Conservation (phyloP, 2,329 filamentous ascomycete species). For the Neofusicoccum parvum region DNA sequence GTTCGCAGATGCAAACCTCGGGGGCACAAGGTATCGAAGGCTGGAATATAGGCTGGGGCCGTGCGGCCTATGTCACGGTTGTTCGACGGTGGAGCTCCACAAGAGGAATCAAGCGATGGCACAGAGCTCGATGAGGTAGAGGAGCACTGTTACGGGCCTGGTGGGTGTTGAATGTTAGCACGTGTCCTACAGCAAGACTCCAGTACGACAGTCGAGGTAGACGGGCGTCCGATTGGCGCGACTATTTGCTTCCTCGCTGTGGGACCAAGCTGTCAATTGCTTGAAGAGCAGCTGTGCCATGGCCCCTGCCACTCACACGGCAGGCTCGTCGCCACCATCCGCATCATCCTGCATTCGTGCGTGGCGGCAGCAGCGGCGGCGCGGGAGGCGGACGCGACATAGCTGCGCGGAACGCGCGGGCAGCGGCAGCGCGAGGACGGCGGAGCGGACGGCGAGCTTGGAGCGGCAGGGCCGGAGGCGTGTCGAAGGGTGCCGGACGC, state of each 20-base stretch:
- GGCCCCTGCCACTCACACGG: constrained; percentile 2
- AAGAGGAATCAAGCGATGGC: constrained; percentile 33
- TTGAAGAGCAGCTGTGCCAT: constrained; percentile 30
- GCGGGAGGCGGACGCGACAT: constrained; percentile 18
- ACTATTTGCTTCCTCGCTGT: constrained; percentile 34
- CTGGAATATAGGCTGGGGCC: constrained; percentile 2
- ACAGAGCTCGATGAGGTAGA: constrained; percentile 29
- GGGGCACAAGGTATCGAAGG: constrained; percentile 11
- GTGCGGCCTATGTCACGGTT: neutral
- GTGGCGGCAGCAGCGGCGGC: constrained; percentile 3
- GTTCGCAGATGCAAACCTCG: constrained; percentile 31
- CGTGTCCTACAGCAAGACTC: constrained; percentile 30
- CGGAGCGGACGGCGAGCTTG: neutral
- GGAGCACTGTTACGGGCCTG: constrained; percentile 24
- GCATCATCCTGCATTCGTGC: neutral
- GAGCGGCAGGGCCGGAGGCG: neutral
- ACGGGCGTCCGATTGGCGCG: constrained; percentile 31
- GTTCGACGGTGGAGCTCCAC: constrained; percentile 25
- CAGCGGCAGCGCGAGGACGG: neutral
- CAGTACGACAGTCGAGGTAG: constrained; percentile 31
- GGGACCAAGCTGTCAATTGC: constrained; percentile 41
- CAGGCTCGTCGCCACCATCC: constrained; percentile 5
- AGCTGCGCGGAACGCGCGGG: constrained; percentile 15
- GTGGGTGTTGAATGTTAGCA: constrained; percentile 40
- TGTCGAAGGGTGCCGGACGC: neutral